A percentile compares a stretch with the other conserved stretches of the same genome.
Evolutionary conservation across 805 yeast genomes (phyloP).

Genomic region (Sugiyamaella valdiviana): DNA sequence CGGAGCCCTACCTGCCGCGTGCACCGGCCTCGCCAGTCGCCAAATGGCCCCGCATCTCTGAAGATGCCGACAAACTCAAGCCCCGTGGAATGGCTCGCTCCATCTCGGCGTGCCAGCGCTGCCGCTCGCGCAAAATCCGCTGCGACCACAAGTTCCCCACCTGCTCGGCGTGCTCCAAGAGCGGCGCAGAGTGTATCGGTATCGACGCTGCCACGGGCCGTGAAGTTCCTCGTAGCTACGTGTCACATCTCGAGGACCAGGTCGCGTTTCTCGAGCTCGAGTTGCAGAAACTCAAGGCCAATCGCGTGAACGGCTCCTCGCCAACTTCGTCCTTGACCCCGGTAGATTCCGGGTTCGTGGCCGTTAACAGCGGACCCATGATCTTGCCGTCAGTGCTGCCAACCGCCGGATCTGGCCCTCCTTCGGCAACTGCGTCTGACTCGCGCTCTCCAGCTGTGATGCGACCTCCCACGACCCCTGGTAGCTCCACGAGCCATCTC

Average conservation of each 20-base stretch:
- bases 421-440: not conserved
- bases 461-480: not conserved
- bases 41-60: not conserved
- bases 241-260: conserved; percentile 63
- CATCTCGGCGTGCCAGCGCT: conserved; percentile 80
- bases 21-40: not conserved
- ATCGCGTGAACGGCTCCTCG: not conserved
- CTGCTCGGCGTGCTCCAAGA: conserved; percentile 56
- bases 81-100: conserved; percentile 34
- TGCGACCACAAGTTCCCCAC: conserved; percentile 66
- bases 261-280: conserved; percentile 50
- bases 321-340: not conserved
- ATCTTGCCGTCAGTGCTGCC: too few species aligned
- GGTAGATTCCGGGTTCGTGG: not conserved
- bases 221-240: conserved; percentile 68
- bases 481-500: not conserved
- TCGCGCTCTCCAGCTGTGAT: not conserved
- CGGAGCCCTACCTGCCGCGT: not conserved
- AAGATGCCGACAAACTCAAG: not conserved
- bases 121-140: conserved; percentile 59
- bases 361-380: too few species aligned
- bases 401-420: not conserved
- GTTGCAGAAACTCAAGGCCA: conserved; percentile 30
- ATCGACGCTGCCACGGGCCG: conserved; percentile 85
- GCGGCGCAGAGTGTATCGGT: conserved; percentile 71